Evolutionary conservation across 306 rosid genomes (phyloP).

Genomic region (Fragaria ananassa): DNA sequence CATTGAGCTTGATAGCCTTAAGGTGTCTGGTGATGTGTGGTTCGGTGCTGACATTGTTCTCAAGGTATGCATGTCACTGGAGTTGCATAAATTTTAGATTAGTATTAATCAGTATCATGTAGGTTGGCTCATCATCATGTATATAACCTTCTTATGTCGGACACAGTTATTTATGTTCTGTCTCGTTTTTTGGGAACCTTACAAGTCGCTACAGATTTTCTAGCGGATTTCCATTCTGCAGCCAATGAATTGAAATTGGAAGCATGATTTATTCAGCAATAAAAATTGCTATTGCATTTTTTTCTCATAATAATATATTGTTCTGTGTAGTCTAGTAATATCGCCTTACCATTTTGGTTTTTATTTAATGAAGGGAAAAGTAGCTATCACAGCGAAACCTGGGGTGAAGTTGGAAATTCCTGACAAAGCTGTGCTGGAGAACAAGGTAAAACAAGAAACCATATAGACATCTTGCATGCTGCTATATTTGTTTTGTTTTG

Average conservation of each 20-base stretch:
- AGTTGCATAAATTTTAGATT: neutral
- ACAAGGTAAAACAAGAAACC: conserved; percentile 52
- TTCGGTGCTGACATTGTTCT: conserved; percentile 74
- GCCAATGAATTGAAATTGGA: neutral
- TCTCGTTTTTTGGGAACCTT: neutral
- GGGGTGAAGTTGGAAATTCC: conserved; percentile 73
- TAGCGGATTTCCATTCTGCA: neutral
- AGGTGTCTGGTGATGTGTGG: conserved; percentile 90
- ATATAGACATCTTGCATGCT: neutral
- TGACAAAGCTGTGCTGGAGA: conserved; percentile 48
- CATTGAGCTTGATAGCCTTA: conserved; percentile 76
- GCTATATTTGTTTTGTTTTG: neutral
- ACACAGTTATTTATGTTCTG: neutral
- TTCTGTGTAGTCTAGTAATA: neutral
- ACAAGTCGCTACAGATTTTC: neutral
- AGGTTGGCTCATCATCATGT: neutral
- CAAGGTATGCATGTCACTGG: conserved; percentile 52
- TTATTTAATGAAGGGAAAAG: conserved; percentile 58
- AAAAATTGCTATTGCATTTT: neutral
- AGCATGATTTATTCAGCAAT: neutral
- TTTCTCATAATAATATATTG: neutral
- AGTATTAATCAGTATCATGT: neutral
- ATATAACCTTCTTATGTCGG: neutral
- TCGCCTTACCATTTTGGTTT: conserved; percentile 12
- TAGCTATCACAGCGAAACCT: conserved; percentile 50